phyloP scores from a whole-genome alignment of 1,284 basidiomycete species.

The Pyrrhoderma lamaoense region DNA sequence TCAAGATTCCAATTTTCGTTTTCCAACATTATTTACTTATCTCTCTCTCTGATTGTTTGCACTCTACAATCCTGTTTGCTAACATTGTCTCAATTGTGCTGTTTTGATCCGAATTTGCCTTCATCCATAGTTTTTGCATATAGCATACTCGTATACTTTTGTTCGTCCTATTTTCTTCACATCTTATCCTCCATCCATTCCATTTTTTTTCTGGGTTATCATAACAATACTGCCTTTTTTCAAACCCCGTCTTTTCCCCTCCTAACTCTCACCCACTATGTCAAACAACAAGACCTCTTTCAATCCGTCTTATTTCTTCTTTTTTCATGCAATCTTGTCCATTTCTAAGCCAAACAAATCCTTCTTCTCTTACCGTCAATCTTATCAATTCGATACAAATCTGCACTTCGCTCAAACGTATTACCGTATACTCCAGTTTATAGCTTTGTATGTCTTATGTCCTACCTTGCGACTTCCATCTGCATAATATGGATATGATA shows the following conservation, averaged over 20 bases:
- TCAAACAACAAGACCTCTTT: no score
- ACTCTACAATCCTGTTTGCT: slow-evolving; percentile 7
- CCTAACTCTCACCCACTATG: no score
- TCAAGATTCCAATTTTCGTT: neutral
- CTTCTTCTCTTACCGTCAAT: slow-evolving; percentile 1
- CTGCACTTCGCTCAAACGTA: slow-evolving; percentile 1
- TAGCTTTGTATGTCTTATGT: slow-evolving; percentile 15
- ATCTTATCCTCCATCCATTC: no score
- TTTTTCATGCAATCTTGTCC: neutral
- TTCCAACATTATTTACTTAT: neutral
- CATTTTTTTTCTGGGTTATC: no score
- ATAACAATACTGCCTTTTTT: no score
- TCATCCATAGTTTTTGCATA: slow-evolving; percentile 14
- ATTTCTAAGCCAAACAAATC: neutral
- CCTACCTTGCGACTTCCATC: slow-evolving; percentile 4
- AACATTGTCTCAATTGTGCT: slow-evolving; percentile 5
- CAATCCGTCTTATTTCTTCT: neutral
- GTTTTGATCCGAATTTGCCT: neutral
- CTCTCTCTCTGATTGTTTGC: slow-evolving; percentile 7
- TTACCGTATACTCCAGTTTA: slow-evolving; percentile 10
- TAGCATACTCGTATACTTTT: neutral
- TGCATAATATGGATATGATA: slow-evolving; percentile 16
- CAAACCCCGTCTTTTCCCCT: no score
- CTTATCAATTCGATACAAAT: slow-evolving; percentile 5
- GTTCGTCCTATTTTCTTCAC: neutral